A percentile compares a stretch with the other conserved stretches of the same genome.
These are phyloP conservation scores for Kodamaea sagamina DNA, from an alignment of 805 yeast species.

Conservation along the genomic window DNA sequence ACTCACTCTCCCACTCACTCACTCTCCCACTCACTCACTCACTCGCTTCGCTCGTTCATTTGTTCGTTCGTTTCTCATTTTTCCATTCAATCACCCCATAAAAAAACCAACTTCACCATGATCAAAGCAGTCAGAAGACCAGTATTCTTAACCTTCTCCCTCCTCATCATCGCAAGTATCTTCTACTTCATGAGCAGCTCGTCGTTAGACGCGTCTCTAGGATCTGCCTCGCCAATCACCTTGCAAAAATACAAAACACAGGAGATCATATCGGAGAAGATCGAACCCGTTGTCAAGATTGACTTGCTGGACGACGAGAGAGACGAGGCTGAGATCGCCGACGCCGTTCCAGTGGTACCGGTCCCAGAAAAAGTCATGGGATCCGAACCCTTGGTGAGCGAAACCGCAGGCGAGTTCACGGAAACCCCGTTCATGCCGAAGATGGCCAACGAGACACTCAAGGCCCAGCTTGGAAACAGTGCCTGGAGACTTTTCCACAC, in stretches of 20 bases:
- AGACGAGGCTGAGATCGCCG: not conserved
- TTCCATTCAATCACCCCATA: conserved; percentile 2
- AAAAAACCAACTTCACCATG: conserved; percentile 1
- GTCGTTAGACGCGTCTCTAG: conserved; percentile 22
- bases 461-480: conserved; percentile 85
- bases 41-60: too few species aligned
- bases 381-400: not conserved
- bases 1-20: too few species aligned
- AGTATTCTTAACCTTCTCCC: conserved; percentile 25
- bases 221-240: conserved; percentile 25
- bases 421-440: conserved; percentile 77
- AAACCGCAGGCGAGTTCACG: conserved; percentile 12
- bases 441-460: conserved; percentile 82
- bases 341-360: not conserved
- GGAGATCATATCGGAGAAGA: not conserved
- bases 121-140: conserved; percentile 25
- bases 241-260: conserved; percentile 15
- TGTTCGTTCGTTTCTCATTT: conserved; percentile 1
- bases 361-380: not conserved
- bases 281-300: not conserved
- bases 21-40: too few species aligned
- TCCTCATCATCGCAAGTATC: conserved; percentile 27
- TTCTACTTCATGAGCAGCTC: conserved; percentile 30
- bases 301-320: not conserved
- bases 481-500: conserved; percentile 93